These are phyloP conservation scores for Xylaria sp. DNA, from an alignment of 2,329 filamentous ascomycete genomes.

Conservation along the genomic window DNA sequence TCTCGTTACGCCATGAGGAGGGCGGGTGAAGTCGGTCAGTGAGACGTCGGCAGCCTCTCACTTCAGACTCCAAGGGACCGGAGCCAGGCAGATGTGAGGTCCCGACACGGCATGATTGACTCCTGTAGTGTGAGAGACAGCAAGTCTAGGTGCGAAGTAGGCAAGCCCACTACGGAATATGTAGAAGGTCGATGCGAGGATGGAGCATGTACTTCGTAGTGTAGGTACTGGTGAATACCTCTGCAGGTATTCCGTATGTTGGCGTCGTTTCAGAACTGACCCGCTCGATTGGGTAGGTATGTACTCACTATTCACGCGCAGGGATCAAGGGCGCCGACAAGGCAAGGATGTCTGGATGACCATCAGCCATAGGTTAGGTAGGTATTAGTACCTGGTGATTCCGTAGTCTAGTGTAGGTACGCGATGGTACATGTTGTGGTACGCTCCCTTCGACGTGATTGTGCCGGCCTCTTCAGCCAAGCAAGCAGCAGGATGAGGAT, in stretches of 20 bases:
- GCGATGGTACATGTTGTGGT: neutral
- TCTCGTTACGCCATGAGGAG: neutral
- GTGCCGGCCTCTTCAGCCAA: neutral
- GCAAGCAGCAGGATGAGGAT: neutral
- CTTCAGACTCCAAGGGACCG: neutral
- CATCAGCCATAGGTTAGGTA: neutral
- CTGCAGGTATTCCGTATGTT: slow-evolving; percentile 5
- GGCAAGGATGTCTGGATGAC: neutral
- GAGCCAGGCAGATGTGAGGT: neutral
- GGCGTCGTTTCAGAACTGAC: slow-evolving; percentile 18
- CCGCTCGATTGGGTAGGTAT: slow-evolving; percentile 5
- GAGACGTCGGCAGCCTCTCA: neutral
- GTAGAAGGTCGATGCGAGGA: neutral
- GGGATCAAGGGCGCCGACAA: neutral
- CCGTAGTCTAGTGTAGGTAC: neutral
- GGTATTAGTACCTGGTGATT: neutral
- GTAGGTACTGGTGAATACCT: neutral
- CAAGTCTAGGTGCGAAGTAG: neutral
- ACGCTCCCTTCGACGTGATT: neutral
- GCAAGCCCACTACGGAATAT: neutral
- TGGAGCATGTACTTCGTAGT: neutral
- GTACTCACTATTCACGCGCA: neutral
- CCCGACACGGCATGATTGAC: neutral
- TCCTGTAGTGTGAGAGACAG: neutral
- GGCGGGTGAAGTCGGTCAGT: neutral